Percentiles rank a stretch among this genome's conserved stretches.
Evolutionary conservation across 768 basidiomycete genomes (phyloP).

Genomic region (Amanita brunnescens): DNA sequence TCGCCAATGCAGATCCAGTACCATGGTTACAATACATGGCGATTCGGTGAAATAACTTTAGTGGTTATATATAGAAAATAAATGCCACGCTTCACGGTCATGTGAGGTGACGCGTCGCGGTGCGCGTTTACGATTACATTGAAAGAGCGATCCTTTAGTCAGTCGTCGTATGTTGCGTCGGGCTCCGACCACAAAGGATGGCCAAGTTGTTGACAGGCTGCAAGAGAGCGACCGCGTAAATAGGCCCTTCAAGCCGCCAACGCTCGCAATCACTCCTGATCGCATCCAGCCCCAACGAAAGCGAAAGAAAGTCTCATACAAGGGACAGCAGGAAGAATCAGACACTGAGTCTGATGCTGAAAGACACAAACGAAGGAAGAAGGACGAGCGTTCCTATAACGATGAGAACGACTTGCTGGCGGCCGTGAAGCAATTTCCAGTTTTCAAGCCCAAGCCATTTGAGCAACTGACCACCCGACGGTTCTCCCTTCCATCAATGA

Average conservation of each 20-base stretch:
- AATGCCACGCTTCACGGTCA: not conserved
- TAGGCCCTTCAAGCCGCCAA: slow-evolving; percentile 77
- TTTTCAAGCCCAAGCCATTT: slow-evolving; percentile 76
- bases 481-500: slow-evolving; percentile 83
- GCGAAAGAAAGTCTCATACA: slow-evolving; percentile 84
- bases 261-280: slow-evolving; percentile 32
- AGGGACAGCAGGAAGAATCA: slow-evolving; percentile 50
- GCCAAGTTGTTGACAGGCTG: slow-evolving; percentile 56
- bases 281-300: slow-evolving; percentile 67
- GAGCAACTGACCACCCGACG: slow-evolving; percentile 43
- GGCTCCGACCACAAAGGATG: slow-evolving; percentile 60
- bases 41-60: not conserved
- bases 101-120: slow-evolving; percentile 8
- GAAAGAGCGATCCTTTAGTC: not conserved
- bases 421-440: slow-evolving; percentile 63
- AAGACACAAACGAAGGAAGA: slow-evolving; percentile 58
- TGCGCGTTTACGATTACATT: slow-evolving; percentile 14
- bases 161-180: slow-evolving; percentile 52
- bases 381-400: slow-evolving; percentile 41
- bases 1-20: slow-evolving; percentile 30
- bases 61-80: not conserved
- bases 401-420: slow-evolving; percentile 56
- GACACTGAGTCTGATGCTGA: slow-evolving; percentile 47
- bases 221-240: slow-evolving; percentile 66
- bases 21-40: slow-evolving; percentile 27